Conservation (phyloP, 805 yeast species). For the Torulaspora maleeae region DNA sequence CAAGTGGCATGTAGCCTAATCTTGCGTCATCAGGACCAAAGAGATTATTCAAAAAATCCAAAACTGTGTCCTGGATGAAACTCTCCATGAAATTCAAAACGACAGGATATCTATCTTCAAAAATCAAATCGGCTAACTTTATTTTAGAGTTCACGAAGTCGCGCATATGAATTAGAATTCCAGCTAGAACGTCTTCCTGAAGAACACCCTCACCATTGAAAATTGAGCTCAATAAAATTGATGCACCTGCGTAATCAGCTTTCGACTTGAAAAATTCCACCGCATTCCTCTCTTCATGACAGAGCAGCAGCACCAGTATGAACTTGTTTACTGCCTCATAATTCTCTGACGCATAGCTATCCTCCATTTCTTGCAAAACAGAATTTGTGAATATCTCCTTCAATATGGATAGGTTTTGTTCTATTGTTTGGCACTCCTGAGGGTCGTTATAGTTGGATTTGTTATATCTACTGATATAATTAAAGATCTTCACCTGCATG, state of each 20-base stretch:
- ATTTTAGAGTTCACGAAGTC: conserved; percentile 37
- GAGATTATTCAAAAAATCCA: conserved; percentile 27
- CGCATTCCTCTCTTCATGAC: conserved; percentile 37
- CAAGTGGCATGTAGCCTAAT: conserved; percentile 29
- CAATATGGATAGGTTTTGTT: conserved; percentile 23
- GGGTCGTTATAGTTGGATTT: conserved; percentile 21
- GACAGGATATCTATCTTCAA: conserved; percentile 39
- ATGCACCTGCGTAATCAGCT: conserved; percentile 32
- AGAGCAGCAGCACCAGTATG: conserved; percentile 34
- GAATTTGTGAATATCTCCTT: conserved; percentile 68
- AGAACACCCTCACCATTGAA: conserved; percentile 25
- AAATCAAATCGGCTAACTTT: conserved; percentile 37
- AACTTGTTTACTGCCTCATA: conserved; percentile 36
- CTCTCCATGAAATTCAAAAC: conserved; percentile 38
- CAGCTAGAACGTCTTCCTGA: conserved; percentile 21
- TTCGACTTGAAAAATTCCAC: conserved; percentile 41
- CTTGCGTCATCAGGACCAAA: conserved; percentile 23
- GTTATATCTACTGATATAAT: conserved; percentile 21
- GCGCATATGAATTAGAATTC: conserved; percentile 27
- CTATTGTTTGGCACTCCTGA: conserved; percentile 16
- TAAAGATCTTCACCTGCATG: conserved; percentile 25
- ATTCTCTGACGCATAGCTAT: conserved; percentile 47
- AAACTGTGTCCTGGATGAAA: conserved; percentile 37
- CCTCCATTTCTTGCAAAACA: conserved; percentile 61
- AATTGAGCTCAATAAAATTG: conserved; percentile 28